Evolutionary conservation across 257 asterid genomes (phyloP).

Genomic region (Coffea canephora): DNA sequence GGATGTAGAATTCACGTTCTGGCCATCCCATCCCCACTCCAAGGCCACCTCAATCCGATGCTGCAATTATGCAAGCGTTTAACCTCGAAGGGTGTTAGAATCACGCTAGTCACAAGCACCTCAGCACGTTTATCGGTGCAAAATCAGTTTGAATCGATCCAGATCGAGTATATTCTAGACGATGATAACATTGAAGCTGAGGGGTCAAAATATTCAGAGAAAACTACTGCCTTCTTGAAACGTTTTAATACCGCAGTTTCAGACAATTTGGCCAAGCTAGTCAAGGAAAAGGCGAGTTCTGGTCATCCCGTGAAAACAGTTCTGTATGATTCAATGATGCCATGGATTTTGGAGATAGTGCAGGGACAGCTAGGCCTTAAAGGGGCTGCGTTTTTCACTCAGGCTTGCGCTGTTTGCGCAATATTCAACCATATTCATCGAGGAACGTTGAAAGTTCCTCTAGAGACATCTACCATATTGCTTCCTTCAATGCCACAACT

Average conservation of each 20-base stretch:
- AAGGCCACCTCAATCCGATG: conserved; percentile 59
- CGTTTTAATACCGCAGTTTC: conserved; percentile 21
- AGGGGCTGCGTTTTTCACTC: conserved; percentile 44
- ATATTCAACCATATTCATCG: conserved; percentile 36
- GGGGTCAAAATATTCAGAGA: conserved; percentile 14
- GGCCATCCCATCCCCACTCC: conserved; percentile 49
- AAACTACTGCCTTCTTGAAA: conserved; percentile 8
- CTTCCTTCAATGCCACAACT: conserved; percentile 42
- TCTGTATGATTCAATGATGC: conserved; percentile 27
- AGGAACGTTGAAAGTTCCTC: conserved; percentile 24
- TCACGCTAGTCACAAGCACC: conserved; percentile 32
- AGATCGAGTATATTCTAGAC: conserved; percentile 24
- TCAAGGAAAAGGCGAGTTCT: conserved; percentile 11
- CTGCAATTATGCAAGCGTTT: conserved; percentile 46
- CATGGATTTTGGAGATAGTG: conserved; percentile 26
- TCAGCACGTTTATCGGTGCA: conserved; percentile 11
- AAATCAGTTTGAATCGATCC: conserved; percentile 13
- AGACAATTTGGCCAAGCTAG: conserved; percentile 17
- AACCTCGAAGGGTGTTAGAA: conserved; percentile 29
- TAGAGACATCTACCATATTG: conserved; percentile 13
- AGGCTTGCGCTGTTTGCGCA: conserved; percentile 34
- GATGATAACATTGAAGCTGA: conserved; percentile 14
- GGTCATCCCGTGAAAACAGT: conserved; percentile 19
- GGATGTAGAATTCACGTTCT: conserved; percentile 20
- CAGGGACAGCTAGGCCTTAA: conserved; percentile 21